Conservation (phyloP, 2,329 filamentous ascomycete genomes). For the Pseudopyrenochaeta lycopersici region DNA sequence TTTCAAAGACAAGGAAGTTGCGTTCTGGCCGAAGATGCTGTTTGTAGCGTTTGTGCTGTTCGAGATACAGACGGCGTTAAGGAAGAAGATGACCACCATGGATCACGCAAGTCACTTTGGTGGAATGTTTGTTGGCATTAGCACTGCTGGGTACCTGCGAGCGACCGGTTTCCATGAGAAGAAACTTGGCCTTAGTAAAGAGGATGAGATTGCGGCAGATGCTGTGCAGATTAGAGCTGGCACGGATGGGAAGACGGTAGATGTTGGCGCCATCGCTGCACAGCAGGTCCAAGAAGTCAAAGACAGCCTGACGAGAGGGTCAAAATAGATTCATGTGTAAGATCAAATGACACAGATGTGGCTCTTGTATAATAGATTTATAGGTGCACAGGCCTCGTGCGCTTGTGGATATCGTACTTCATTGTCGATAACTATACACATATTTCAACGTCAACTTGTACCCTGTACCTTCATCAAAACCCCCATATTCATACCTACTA, state of each 20-base stretch:
- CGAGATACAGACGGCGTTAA: constrained; percentile 32
- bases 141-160: constrained; percentile 37
- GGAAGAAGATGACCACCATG: constrained; percentile 19
- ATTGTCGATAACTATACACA: constrained; percentile 56
- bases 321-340: not conserved
- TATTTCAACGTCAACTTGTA: not conserved
- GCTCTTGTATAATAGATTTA: no score
- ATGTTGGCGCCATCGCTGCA: constrained; percentile 32
- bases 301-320: constrained; percentile 20
- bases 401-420: no score
- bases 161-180: constrained; percentile 33
- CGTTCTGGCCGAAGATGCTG: constrained; percentile 43
- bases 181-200: not conserved
- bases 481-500: constrained; percentile 89
- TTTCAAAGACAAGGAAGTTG: constrained; percentile 33
- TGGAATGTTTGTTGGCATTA: constrained; percentile 37
- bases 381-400: no score
- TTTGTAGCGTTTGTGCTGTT: constrained; percentile 33
- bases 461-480: constrained; percentile 36
- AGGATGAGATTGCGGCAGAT: not conserved
- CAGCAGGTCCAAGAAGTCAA: constrained; percentile 41
- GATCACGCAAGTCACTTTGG: constrained; percentile 51
- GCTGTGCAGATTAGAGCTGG: constrained; percentile 20
- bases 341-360: no score
- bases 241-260: constrained; percentile 28